Conservation (phyloP, 495 filamentous ascomycete species). For the Darksidea phi region DNA sequence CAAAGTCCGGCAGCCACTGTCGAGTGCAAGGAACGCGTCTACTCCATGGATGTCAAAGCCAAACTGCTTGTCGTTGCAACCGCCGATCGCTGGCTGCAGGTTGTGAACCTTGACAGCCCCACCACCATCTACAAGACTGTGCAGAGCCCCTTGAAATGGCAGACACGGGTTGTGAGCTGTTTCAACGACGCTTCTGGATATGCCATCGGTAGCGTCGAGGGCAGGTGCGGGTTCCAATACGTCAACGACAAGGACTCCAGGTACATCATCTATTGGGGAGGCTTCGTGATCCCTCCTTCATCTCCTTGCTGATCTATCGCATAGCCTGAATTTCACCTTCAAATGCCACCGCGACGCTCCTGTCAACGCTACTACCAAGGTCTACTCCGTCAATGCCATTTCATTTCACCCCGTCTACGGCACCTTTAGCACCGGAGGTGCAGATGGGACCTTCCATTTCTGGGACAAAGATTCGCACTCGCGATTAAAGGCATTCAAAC, state of each 20-base stretch:
- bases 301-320: background rate
- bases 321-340: slow-evolving; percentile 77
- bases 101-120: slow-evolving; percentile 76
- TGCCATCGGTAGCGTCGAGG: slow-evolving; percentile 81
- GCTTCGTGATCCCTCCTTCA: no score
- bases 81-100: slow-evolving; percentile 81
- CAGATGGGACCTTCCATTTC: slow-evolving; percentile 81
- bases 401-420: slow-evolving; percentile 80
- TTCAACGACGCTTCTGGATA: slow-evolving; percentile 78
- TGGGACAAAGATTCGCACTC: slow-evolving; percentile 79
- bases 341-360: slow-evolving; percentile 69
- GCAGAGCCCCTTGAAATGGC: slow-evolving; percentile 79
- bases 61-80: slow-evolving; percentile 76
- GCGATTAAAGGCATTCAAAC: slow-evolving; percentile 78
- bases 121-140: slow-evolving; percentile 75
- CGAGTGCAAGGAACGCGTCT: slow-evolving; percentile 73
- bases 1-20: slow-evolving; percentile 61
- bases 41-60: slow-evolving; percentile 76
- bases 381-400: slow-evolving; percentile 85
- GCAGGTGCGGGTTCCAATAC: slow-evolving; percentile 81
- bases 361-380: slow-evolving; percentile 61
- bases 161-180: slow-evolving; percentile 78
- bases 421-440: slow-evolving; percentile 82
- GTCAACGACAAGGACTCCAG: slow-evolving; percentile 76
- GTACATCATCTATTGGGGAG: slow-evolving; percentile 44